phyloP scores from a whole-genome alignment of 1,284 basidiomycete species.

The Ceratobasidium sp. region DNA sequence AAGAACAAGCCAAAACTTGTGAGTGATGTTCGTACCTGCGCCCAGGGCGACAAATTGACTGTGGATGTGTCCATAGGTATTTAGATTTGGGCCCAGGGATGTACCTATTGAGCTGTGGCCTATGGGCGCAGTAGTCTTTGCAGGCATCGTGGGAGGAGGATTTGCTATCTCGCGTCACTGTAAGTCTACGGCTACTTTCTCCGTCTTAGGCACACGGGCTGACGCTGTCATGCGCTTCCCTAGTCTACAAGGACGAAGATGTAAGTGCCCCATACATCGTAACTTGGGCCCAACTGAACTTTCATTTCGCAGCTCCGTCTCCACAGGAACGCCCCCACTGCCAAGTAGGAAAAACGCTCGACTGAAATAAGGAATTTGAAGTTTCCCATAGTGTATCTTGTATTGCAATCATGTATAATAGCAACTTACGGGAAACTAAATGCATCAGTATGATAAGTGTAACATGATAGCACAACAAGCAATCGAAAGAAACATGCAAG shows the following conservation, averaged over 20 bases:
- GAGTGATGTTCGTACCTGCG: not conserved
- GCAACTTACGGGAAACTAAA: no score
- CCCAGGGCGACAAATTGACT: no score
- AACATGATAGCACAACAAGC: no score
- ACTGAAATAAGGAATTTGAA: not conserved
- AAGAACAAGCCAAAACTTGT: constrained; percentile 40
- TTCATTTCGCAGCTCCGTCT: constrained; percentile 38
- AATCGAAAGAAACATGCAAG: constrained; percentile 2
- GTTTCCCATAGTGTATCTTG: no score
- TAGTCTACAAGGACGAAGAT: constrained; percentile 42
- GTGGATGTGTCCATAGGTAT: constrained; percentile 20
- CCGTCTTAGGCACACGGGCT: not conserved
- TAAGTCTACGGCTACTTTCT: not conserved
- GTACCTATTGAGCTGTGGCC: constrained; percentile 47
- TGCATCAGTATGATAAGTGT: no score
- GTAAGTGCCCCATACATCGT: constrained; percentile 11
- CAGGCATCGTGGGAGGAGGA: constrained; percentile 44
- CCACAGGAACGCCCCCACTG: not conserved
- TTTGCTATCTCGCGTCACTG: constrained; percentile 45
- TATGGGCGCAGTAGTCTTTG: constrained; percentile 40
- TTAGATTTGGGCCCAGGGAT: constrained; percentile 45
- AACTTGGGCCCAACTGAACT: constrained; percentile 8
- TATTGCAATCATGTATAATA: constrained; percentile 8
- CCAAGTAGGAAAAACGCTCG: not conserved
- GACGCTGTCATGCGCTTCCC: not conserved